phyloP scores from a whole-genome alignment of 164 flowering plant genomes.

The Amborella trichopoda region DNA sequence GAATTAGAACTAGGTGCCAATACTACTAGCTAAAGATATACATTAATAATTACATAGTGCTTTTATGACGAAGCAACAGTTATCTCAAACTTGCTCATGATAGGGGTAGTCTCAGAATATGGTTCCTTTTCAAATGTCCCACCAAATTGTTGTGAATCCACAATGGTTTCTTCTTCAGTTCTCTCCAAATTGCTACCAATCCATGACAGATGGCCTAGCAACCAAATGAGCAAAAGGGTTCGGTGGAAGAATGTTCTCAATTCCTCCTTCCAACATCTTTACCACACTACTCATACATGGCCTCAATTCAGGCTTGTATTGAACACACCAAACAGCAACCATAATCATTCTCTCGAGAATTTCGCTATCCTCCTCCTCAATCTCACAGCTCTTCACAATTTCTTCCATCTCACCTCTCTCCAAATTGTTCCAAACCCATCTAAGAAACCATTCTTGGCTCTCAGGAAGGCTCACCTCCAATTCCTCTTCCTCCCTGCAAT shows the following conservation, averaged over 20 bases:
- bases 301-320: conserved; percentile 5
- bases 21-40: no score
- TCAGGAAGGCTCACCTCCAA: conserved; percentile 2
- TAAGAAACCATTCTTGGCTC: conserved; percentile 9
- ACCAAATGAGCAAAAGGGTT: conserved; percentile 5
- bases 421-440: conserved; percentile 4
- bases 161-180: not conserved
- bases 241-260: conserved; percentile 1
- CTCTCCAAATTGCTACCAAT: not conserved
- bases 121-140: not conserved
- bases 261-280: conserved; percentile 12
- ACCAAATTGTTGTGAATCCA: not conserved
- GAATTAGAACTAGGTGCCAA: no score
- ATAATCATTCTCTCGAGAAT: conserved; percentile 2
- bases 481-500: conserved; percentile 16
- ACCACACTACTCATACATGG: conserved; percentile 10
- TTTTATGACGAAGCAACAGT: not conserved
- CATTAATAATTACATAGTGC: no score
- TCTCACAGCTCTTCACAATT: conserved; percentile 1
- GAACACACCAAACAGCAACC: conserved; percentile 13
- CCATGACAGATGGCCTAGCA: not conserved
- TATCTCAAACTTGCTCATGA: conserved; percentile 4
- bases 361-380: conserved; percentile 1
- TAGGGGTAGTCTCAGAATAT: not conserved
- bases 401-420: conserved; percentile 3